These are phyloP conservation scores for Eucalyptus brandiana DNA, from an alignment of 345 rosid genomes.

Conservation along the genomic window DNA sequence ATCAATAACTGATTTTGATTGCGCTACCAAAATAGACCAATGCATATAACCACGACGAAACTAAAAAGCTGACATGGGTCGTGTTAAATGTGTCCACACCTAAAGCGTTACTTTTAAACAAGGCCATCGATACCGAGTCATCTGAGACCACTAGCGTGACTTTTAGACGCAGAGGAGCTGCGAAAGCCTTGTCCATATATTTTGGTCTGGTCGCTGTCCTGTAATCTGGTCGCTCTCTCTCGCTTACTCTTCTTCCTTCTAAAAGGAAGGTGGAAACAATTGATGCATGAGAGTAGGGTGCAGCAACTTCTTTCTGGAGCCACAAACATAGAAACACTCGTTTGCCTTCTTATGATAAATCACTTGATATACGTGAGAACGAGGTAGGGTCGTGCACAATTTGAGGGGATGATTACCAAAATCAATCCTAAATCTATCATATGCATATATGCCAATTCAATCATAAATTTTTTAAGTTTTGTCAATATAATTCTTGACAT, in stretches of 20 bases:
- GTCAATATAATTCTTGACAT: background rate
- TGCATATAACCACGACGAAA: no score
- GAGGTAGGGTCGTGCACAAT: background rate
- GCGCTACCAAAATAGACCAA: no score
- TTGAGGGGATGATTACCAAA: background rate
- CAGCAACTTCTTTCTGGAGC: background rate
- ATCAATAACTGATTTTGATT: no score
- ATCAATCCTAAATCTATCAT: fast-evolving
- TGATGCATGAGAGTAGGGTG: background rate
- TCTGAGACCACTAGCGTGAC: background rate
- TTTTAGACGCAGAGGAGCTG: background rate
- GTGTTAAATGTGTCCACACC: background rate
- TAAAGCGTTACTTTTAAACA: background rate
- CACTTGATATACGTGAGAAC: background rate
- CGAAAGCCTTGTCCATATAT: background rate
- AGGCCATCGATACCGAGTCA: background rate
- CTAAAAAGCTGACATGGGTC: background rate
- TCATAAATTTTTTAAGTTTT: background rate
- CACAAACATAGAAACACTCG: background rate
- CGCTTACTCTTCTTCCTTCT: background rate
- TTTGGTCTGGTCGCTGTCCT: background rate
- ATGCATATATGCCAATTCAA: background rate
- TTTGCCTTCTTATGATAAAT: background rate
- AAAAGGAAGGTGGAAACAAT: background rate
- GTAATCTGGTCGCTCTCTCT: background rate